Base-by-base conservation (phyloP, 495 filamentous ascomycete species). In the Tuber indicum region DNA sequence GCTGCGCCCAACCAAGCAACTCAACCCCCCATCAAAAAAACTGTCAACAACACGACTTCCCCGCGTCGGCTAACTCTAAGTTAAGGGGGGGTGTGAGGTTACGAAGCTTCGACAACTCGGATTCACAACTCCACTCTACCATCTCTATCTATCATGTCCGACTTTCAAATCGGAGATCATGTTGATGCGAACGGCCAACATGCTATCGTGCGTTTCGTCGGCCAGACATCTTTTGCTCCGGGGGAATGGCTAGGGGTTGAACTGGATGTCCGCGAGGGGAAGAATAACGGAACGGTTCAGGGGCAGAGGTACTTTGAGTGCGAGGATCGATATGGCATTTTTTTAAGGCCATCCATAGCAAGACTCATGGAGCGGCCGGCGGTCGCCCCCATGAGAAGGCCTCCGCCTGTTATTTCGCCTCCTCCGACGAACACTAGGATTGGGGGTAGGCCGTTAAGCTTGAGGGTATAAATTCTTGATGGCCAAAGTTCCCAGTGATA, bases 241-340 rank as follows among this genome's bases (percentile, higher is more conserved):
- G 96, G 94, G 74, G 91, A 93, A 43, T 99, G 95, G 93, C 86
- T 97, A 73, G 96, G 96, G 73, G 88, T 98, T 70, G 94, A 97
- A 87, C 88, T 99, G 76, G 90, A 92, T 62, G 91, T 92, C 49
- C 86, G 89, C n/a, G 88, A 87, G 17, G 96, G 96, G 17, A 98
- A 99, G 86, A 98, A 99, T 82, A 93, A 99, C 87, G 96, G 96
- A 79, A 89, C 91, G 44, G 92, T 98, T 58, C 89, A 95, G 84
- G 95, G 94, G 66, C 89, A 94, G 78, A 87, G 93, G 58, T 99
- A 99, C 84, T 99, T 98, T 82, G 89, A 94, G 41, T 98, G 95
- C 82, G 85, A 90, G 73, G 89, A 90, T 75, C 89, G 89, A 9
- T 89, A 89, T 85, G 96, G 96, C 81, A 96, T 98, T 92, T 99